Conservation (phyloP, 2,329 filamentous ascomycete species). For the Penicillium sp. region DNA sequence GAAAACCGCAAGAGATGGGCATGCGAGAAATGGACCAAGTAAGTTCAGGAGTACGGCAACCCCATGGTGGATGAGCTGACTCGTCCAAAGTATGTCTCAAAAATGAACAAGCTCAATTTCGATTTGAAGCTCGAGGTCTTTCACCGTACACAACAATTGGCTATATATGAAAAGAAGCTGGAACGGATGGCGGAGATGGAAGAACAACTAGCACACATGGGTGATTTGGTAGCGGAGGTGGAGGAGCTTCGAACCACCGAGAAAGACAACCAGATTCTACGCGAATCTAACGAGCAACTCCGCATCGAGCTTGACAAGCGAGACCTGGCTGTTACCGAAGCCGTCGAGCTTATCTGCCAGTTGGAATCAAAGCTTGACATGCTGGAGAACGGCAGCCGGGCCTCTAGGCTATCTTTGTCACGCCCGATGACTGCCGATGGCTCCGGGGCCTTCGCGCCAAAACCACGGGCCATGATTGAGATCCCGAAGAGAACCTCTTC, state of each 20-base stretch:
- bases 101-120: conserved; percentile 45
- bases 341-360: conserved; percentile 45
- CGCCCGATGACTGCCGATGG: conserved; percentile 28
- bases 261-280: conserved; percentile 36
- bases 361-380: conserved; percentile 41
- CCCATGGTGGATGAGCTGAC: conserved; percentile 14
- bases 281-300: conserved; percentile 39
- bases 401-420: conserved; percentile 26
- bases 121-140: conserved; percentile 45
- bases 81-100: conserved; percentile 40
- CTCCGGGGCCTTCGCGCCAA: conserved; percentile 30
- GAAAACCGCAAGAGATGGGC: conserved; percentile 42
- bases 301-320: conserved; percentile 40
- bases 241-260: conserved; percentile 38
- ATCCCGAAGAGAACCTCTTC: conserved; percentile 44
- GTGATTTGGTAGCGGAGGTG: conserved; percentile 39
- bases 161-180: conserved; percentile 36
- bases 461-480: conserved; percentile 27
- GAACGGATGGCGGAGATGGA: conserved; percentile 37
- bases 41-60: conserved; percentile 9
- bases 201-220: conserved; percentile 37
- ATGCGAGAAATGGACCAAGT: conserved; percentile 45
- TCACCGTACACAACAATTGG: conserved; percentile 40
- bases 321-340: conserved; percentile 43
- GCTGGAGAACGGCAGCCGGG: conserved; percentile 24